These are phyloP conservation scores for Backusella macrospora DNA, from an alignment of 192 early-diverging fungal genomes.

Conservation along the genomic window DNA sequence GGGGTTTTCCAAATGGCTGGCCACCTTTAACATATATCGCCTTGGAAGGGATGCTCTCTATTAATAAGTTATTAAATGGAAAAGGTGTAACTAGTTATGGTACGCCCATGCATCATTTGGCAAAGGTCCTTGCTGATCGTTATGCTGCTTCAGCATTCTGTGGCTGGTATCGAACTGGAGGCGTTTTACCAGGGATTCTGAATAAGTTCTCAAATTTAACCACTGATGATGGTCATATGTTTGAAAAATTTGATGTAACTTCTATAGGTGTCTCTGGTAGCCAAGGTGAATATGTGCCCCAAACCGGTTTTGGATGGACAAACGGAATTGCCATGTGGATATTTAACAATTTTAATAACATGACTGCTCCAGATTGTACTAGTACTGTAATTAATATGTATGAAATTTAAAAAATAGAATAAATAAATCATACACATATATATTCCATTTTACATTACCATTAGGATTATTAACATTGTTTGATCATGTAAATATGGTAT, in stretches of 20 bases:
- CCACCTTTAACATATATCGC: conserved; percentile 64
- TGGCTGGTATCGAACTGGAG: conserved; percentile 71
- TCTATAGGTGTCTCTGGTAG: conserved; percentile 51
- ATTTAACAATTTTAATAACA: conserved; percentile 43
- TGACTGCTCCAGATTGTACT: conserved; percentile 34
- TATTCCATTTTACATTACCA: too few species aligned
- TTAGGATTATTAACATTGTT: too few species aligned
- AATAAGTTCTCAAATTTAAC: conserved; percentile 38
- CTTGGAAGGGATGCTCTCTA: conserved; percentile 51
- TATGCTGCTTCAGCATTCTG: conserved; percentile 64
- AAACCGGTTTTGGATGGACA: conserved; percentile 79
- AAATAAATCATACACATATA: too few species aligned
- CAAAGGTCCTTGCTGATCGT: conserved; percentile 46
- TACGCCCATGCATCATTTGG: neutral
- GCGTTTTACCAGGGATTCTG: conserved; percentile 53
- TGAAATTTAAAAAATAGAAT: neutral
- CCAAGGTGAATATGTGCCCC: conserved; percentile 73
- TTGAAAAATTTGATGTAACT: conserved; percentile 72
- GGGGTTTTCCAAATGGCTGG: conserved; percentile 77
- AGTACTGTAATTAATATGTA: conserved; percentile 7
- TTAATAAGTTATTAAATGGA: conserved; percentile 14
- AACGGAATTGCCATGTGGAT: conserved; percentile 73
- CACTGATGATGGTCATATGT: conserved; percentile 68
- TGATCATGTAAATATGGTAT: too few species aligned
- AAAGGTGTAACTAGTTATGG: neutral